Evolutionary conservation across 345 rosid genomes (phyloP).

Genomic region (Geranium brycei): DNA sequence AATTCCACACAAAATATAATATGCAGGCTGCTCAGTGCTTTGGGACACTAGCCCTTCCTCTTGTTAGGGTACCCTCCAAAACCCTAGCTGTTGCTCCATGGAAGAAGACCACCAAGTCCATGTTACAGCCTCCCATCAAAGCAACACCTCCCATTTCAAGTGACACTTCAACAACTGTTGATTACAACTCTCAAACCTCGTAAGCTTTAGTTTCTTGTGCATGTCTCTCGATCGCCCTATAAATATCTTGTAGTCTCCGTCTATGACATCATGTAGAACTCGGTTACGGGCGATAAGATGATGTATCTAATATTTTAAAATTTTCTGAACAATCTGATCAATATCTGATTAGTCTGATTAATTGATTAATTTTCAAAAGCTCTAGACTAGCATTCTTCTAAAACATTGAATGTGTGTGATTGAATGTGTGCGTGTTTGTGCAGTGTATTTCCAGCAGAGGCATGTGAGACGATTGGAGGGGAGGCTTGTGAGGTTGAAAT

Average conservation of each 20-base stretch:
- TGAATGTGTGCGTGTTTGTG: background rate
- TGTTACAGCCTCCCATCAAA: conserved; percentile 10
- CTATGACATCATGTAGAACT: too few species aligned
- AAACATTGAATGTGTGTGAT: background rate
- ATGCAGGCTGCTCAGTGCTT: conserved; percentile 33
- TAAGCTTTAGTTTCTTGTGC: conserved; percentile 11
- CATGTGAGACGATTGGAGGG: conserved; percentile 55
- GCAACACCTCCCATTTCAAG: conserved; percentile 9
- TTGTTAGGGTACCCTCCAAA: conserved; percentile 10
- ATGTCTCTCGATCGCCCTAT: too few species aligned
- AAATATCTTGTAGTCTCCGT: too few species aligned
- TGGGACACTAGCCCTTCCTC: conserved; percentile 12
- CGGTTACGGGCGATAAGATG: too few species aligned
- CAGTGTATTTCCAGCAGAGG: conserved; percentile 65
- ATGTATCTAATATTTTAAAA: too few species aligned
- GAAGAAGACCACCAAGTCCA: conserved; percentile 14
- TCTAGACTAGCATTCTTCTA: background rate
- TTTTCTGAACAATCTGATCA: too few species aligned
- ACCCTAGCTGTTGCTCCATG: conserved; percentile 11
- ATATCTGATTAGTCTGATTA: too few species aligned
- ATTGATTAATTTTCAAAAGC: too few species aligned
- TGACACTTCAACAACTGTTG: conserved; percentile 28
- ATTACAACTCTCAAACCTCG: conserved; percentile 41
- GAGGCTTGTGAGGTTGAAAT: conserved; percentile 45
- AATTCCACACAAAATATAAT: background rate